Evolutionary conservation across 352 stramenopile genomes (phyloP).

Genomic region (Pythium dissotocum): DNA sequence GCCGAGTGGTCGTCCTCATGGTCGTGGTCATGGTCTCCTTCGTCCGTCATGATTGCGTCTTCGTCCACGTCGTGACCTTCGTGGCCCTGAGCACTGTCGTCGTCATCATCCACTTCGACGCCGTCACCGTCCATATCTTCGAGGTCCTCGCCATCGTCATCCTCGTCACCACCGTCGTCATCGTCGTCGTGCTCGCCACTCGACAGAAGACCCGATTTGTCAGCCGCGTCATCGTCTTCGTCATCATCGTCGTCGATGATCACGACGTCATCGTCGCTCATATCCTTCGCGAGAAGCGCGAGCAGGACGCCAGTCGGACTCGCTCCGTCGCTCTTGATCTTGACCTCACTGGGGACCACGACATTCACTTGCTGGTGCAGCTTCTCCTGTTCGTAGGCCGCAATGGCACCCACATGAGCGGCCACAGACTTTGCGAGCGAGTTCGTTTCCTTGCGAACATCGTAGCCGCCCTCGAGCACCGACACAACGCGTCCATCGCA

Average conservation of each 20-base stretch:
- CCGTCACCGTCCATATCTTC: constrained; percentile 32
- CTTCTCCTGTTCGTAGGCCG: constrained; percentile 50
- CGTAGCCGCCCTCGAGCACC: constrained; percentile 86
- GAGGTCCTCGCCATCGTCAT: constrained; percentile 9
- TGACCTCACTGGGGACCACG: not conserved
- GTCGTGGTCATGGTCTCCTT: not conserved
- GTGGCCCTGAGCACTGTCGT: constrained; percentile 15
- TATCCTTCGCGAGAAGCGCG: constrained; percentile 50
- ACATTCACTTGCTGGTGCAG: constrained; percentile 12
- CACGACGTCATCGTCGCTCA: constrained; percentile 49
- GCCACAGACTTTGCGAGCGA: constrained; percentile 80
- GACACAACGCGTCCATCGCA: constrained; percentile 83
- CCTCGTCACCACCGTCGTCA: constrained; percentile 34
- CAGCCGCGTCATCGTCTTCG: constrained; percentile 29
- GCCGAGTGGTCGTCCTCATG: constrained; percentile 15
- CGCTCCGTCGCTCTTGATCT: constrained; percentile 23
- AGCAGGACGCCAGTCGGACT: constrained; percentile 43
- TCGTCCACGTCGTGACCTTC: constrained; percentile 16
- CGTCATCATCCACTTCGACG: constrained; percentile 40
- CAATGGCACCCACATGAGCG: constrained; percentile 75
- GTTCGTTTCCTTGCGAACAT: constrained; percentile 80
- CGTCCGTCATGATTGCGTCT: constrained; percentile 25
- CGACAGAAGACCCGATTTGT: constrained; percentile 18
- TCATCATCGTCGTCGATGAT: constrained; percentile 61
- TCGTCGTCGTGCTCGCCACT: constrained; percentile 32